Conservation (phyloP, 2,329 filamentous ascomycete genomes). For the Verticillium tricorpus region DNA sequence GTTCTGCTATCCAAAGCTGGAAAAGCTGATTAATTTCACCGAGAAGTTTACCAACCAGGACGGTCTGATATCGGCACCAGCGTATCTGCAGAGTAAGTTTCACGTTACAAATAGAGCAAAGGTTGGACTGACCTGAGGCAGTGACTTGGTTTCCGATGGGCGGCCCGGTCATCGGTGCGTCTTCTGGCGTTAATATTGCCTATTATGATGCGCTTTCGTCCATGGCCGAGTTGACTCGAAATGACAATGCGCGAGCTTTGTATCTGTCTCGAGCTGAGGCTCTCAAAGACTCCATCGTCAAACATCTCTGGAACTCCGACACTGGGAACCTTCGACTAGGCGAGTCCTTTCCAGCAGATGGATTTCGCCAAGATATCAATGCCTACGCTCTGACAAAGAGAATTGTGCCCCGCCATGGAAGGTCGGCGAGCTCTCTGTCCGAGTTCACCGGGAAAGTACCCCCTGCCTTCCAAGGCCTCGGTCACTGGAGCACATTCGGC, state of each 20-base stretch:
- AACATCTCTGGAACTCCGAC: conserved; percentile 2
- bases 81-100: conserved; percentile 6
- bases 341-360: neutral
- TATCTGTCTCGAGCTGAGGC: neutral
- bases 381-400: conserved; percentile 4
- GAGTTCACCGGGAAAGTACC: neutral
- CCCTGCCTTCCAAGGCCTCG: neutral
- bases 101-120: no score
- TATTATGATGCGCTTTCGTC: conserved; percentile 7
- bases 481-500: conserved; percentile 2
- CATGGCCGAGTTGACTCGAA: neutral
- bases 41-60: neutral
- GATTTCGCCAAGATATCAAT: conserved; percentile 6
- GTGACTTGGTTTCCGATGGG: conserved; percentile 10
- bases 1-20: neutral
- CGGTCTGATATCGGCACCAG: conserved; percentile 6
- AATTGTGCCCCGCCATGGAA: neutral
- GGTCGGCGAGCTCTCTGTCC: neutral
- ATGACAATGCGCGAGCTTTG: neutral
- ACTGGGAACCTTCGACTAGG: conserved; percentile 2
- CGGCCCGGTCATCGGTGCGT: conserved; percentile 4
- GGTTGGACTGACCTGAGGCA: neutral
- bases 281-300: conserved; percentile 1
- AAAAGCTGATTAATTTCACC: conserved; percentile 3
- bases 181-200: conserved; percentile 4